Conservation (phyloP, 257 asterid species). For the Solanum tarijense region DNA sequence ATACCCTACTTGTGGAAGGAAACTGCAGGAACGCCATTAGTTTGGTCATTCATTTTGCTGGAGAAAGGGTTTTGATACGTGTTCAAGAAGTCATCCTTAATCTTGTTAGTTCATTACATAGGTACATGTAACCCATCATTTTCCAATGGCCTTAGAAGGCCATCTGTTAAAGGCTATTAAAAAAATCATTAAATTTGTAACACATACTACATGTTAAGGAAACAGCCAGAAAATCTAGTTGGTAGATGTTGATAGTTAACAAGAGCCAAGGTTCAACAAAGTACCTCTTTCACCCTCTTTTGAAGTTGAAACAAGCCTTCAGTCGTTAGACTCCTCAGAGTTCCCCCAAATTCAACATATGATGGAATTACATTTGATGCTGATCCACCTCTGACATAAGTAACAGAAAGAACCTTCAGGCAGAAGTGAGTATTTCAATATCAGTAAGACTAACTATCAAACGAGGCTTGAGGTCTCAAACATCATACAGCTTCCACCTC, state of each 20-base stretch:
- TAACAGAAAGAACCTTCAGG: conserved; percentile 70
- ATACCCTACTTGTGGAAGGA: not conserved
- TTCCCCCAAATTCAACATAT: conserved; percentile 65
- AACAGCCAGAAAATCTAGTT: not conserved
- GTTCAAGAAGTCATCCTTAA: not conserved
- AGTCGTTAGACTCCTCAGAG: conserved; percentile 74
- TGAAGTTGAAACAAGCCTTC: conserved; percentile 61
- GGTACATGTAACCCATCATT: not conserved
- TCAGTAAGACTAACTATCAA: not conserved
- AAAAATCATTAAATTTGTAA: not conserved
- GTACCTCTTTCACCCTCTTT: conserved; percentile 72
- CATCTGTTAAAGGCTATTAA: not conserved
- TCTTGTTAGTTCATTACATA: not conserved
- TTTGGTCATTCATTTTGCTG: not conserved
- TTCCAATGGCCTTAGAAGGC: not conserved
- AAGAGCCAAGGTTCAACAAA: not conserved
- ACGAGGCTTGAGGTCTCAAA: not conserved
- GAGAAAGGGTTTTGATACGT: not conserved
- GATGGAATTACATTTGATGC: conserved; percentile 53
- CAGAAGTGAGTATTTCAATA: not conserved
- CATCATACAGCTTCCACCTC: not conserved
- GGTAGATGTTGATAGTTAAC: not conserved
- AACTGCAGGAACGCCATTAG: not conserved
- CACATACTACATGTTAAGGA: not conserved
- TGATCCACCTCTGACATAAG: conserved; percentile 63